Evolutionary conservation across 805 yeast genomes (phyloP), one percentile per base, ranked within the genome.

Genomic region (Ogataea dorogensis): DNA sequence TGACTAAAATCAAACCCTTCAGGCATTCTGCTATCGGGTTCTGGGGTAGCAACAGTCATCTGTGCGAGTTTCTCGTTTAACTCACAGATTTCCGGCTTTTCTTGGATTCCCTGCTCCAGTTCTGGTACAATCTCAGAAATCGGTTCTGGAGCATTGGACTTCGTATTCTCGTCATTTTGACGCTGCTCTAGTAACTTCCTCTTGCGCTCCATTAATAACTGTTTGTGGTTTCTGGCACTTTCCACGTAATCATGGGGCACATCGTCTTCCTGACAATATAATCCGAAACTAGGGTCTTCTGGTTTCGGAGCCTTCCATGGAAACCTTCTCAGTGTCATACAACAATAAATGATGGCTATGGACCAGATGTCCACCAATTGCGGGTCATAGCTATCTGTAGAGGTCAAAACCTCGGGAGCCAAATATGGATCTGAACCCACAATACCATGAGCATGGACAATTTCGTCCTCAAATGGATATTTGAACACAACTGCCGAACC

Each of bases 351-450:
- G 22, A 85, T 85, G 14, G 86, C 94, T 30, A 83, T 68, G 5
- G 93, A 83, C 95, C 95, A 85, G 20, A 85, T 72, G 61, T 85
- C 95, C 18, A 82, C 88, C 23, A 76, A 75, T 55, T 79, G 79
- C 8, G 94, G 89, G 57, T 85, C 87, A 55, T 83, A 85, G 33
- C 68, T 64, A 19, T 71, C 71, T 2, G 72, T 64, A 3, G 67
- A 56, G 11, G 65, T 55, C 35, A 81, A 65, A 12, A 83, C 89
- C 60, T 85, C 95, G 1, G 95, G 94, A 1, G 93, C 93, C 49
- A 85, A 68, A 57, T 85, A 85, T 8, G 95, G 95, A 61, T 85
- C 95, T 11, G 86, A 79, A 9, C 95, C 95, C 38, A 84, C 89
- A 43, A 85, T 74, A 5, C 93, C 93, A 50, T 77, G 86, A 7